Evolutionary conservation across 1,284 basidiomycete genomes (phyloP), one percentile per base, ranked within the genome.

Genomic region (Bjerkandera adusta): DNA sequence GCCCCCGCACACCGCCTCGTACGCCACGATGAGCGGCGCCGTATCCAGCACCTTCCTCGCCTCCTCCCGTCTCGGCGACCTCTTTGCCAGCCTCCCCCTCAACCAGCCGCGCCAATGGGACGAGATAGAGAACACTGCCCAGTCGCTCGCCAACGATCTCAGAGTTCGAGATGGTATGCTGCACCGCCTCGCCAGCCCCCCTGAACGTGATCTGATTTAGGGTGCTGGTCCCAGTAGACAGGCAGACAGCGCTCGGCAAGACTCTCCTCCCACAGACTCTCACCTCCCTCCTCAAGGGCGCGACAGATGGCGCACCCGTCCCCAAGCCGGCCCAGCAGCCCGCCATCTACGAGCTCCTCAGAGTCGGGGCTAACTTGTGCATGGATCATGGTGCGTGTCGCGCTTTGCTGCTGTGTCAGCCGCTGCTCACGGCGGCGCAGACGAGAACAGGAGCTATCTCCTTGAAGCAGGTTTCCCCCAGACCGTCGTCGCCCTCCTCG

Each of bases 281-380:
- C 37, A 77, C 75, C 10, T 70, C 79, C 27, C 70, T 90, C 13
- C 64, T 89, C 33, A 72, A 73, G 45, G 65, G 71, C 37, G 76
- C 80, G 11, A 68, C 84, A 20, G 68, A 72, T 48, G 76, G 71
- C 36, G 64, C 73, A 10, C 52, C 71, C 16, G 68, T 73, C 38
- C 78, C 81, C 11, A 64, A 63, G 36, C 63, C 71, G 21, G 50
- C 64, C 16, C 73, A 71, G 50, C 70, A 76, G 40, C 57, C 73
- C 6, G 73, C 75, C 18, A 68, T 83, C 11, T 76, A 77, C 49
- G 85, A 91, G 61, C 67, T 89, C 22, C 72, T 92, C 43, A 76
- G 88, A 46, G 79, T 89, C 15, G 79, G 79, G 16, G 88, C 88
- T 13, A 91, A 91, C 64, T 65, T 91, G 8, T 89, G 85, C 63